Conservation (phyloP, 1,284 basidiomycete species). For the Papiliotrema nemorosa region DNA sequence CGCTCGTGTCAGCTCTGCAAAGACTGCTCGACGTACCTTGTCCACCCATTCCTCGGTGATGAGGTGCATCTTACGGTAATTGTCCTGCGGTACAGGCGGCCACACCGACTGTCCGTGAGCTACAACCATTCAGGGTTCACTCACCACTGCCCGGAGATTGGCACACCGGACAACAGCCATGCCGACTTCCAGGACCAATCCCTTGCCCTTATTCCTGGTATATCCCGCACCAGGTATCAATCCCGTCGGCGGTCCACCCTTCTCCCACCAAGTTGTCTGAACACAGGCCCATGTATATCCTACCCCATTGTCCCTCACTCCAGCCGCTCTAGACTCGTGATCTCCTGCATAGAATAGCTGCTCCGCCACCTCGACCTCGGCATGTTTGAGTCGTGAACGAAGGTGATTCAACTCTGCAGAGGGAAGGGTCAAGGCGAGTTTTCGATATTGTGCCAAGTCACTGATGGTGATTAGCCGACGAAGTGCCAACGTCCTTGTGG, state of each 20-base stretch:
- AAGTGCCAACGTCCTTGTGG: constrained; percentile 53
- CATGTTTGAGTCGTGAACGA: constrained; percentile 63
- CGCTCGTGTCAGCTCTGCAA: constrained; percentile 21
- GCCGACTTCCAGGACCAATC: constrained; percentile 70
- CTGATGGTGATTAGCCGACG: constrained; percentile 66
- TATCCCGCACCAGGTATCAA: constrained; percentile 45
- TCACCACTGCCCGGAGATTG: constrained; percentile 61
- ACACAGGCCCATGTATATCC: constrained; percentile 54
- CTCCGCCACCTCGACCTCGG: constrained; percentile 64
- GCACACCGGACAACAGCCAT: constrained; percentile 72
- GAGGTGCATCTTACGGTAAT: constrained; percentile 79
- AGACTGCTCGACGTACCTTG: constrained; percentile 56
- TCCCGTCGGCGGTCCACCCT: constrained; percentile 53
- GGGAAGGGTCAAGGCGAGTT: constrained; percentile 67
- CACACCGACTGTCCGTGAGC: constrained; percentile 59
- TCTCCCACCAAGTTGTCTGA: constrained; percentile 73
- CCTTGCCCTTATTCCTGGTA: constrained; percentile 38
- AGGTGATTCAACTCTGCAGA: constrained; percentile 66
- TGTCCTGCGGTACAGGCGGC: constrained; percentile 73
- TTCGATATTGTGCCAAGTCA: constrained; percentile 68
- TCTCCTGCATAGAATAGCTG: constrained; percentile 62
- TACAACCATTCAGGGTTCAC: constrained; percentile 11
- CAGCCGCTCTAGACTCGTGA: constrained; percentile 15
- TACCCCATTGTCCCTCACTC: constrained; percentile 56
- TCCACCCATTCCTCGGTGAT: constrained; percentile 73